phyloP scores from a whole-genome alignment of 1,284 basidiomycete genomes.

The Sporisorium graminicola region DNA sequence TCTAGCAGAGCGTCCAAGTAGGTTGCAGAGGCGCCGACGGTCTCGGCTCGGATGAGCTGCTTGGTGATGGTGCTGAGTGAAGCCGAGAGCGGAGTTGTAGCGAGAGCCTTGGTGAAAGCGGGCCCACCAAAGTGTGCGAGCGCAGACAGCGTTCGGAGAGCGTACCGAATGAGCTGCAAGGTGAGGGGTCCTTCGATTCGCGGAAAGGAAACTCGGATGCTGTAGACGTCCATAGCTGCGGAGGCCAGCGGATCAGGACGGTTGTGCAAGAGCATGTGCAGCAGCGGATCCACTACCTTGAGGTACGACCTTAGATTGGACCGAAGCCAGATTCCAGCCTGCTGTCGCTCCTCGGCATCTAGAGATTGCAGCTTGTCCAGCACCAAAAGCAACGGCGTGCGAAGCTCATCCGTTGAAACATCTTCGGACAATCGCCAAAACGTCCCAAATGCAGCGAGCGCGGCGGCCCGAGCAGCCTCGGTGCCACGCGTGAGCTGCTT shows the following conservation, averaged over 20 bases:
- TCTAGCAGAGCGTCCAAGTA: conserved; percentile 49
- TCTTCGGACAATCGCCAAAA: conserved; percentile 89
- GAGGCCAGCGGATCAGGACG: conserved; percentile 3
- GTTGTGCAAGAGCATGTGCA: conserved; percentile 43
- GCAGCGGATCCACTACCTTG: conserved; percentile 55
- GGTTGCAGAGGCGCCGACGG: conserved; percentile 3
- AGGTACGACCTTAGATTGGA: conserved; percentile 54
- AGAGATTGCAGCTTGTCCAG: conserved; percentile 77
- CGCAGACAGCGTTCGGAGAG: conserved; percentile 81
- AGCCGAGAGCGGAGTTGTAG: conserved; percentile 20
- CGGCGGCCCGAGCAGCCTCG: conserved; percentile 68
- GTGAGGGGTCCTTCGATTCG: conserved; percentile 82
- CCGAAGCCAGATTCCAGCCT: conserved; percentile 59
- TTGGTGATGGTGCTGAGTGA: conserved; percentile 32
- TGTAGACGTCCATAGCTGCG: conserved; percentile 6
- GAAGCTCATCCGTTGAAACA: conserved; percentile 56
- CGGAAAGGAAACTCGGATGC: conserved; percentile 19
- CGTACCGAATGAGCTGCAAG: conserved; percentile 76
- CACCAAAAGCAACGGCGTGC: conserved; percentile 84
- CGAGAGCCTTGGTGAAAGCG: conserved; percentile 75
- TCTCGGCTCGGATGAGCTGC: conserved; percentile 18
- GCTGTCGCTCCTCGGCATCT: conserved; percentile 46
- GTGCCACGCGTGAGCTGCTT: conserved; percentile 29
- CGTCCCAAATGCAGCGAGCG: conserved; percentile 89
- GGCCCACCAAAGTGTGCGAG: conserved; percentile 88